Conservation (phyloP, 1,284 basidiomycete genomes). For the Naganishia albida region DNA sequence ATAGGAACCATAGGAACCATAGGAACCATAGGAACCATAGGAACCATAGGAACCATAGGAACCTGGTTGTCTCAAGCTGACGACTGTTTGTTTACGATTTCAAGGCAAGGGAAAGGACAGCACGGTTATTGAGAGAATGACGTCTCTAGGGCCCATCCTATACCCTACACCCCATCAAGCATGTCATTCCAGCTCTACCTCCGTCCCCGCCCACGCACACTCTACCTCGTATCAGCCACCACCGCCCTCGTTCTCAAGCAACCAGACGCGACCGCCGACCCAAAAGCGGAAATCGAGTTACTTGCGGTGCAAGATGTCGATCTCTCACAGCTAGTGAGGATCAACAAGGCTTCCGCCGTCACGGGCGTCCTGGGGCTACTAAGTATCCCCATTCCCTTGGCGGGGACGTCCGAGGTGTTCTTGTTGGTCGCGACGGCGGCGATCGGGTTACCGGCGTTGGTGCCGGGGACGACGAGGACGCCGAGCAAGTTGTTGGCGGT, state of each 20-base stretch:
- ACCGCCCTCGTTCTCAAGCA: conserved; percentile 53
- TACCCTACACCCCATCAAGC: not conserved
- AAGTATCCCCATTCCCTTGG: conserved; percentile 55
- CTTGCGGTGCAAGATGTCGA: conserved; percentile 71
- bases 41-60: no score
- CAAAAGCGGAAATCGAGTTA: conserved; percentile 71
- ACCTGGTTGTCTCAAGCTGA: no score
- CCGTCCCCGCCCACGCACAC: conserved; percentile 48
- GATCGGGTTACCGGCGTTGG: conserved; percentile 42
- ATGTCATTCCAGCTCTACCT: conserved; percentile 45
- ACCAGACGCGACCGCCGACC: conserved; percentile 42
- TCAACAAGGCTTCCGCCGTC: conserved; percentile 65
- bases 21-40: no score
- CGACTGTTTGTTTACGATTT: not conserved
- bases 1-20: no score
- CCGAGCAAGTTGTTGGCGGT: conserved; percentile 54
- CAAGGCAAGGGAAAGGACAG: no score
- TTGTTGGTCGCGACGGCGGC: conserved; percentile 48
- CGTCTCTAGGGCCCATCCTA: not conserved
- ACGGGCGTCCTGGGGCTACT: conserved; percentile 75
- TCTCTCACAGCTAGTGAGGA: conserved; percentile 61
- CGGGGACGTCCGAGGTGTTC: conserved; percentile 51
- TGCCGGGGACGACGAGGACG: conserved; percentile 45
- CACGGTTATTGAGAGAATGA: not conserved
- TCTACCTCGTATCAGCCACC: conserved; percentile 48